Conservation (phyloP, 2,329 filamentous ascomycete species). For the Talaromyces sp. region DNA sequence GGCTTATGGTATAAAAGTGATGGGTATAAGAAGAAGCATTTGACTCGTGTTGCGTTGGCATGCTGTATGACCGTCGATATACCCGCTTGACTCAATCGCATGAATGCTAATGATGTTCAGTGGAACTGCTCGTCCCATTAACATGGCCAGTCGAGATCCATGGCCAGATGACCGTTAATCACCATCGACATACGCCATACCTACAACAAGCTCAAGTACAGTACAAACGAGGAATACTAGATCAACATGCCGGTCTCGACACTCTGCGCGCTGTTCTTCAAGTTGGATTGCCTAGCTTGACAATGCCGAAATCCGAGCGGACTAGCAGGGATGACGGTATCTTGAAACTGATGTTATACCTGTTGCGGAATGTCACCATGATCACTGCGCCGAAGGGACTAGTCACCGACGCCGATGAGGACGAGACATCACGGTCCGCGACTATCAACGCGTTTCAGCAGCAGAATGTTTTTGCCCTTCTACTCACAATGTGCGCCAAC, state of each 20-base stretch:
- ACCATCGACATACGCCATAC: slow-evolving; percentile 87
- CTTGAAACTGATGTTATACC: slow-evolving; percentile 84
- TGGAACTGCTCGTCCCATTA: slow-evolving; percentile 86
- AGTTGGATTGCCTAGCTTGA: slow-evolving; percentile 82
- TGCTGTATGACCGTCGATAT: slow-evolving; percentile 54
- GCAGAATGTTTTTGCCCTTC: slow-evolving; percentile 83
- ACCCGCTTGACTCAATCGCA: neutral
- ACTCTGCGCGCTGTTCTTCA: slow-evolving; percentile 80
- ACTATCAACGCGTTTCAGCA: slow-evolving; percentile 85
- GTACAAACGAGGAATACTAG: slow-evolving; percentile 87
- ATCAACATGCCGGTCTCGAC: slow-evolving; percentile 67
- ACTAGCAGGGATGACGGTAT: slow-evolving; percentile 82
- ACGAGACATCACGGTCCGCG: slow-evolving; percentile 81
- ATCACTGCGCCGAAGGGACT: slow-evolving; percentile 72
- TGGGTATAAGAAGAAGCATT: slow-evolving; percentile 69
- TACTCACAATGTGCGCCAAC: slow-evolving; percentile 85
- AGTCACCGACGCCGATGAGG: slow-evolving; percentile 81
- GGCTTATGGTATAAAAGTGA: slow-evolving; percentile 73
- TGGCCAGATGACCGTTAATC: slow-evolving; percentile 83
- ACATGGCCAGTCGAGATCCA: slow-evolving; percentile 90
- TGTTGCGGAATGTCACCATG: slow-evolving; percentile 83
- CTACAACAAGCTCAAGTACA: slow-evolving; percentile 81
- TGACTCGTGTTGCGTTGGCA: slow-evolving; percentile 75
- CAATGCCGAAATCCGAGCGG: slow-evolving; percentile 71
- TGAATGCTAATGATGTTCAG: slow-evolving; percentile 35